phyloP scores from a whole-genome alignment of 805 yeast genomes.

The Candida morakotiae region DNA sequence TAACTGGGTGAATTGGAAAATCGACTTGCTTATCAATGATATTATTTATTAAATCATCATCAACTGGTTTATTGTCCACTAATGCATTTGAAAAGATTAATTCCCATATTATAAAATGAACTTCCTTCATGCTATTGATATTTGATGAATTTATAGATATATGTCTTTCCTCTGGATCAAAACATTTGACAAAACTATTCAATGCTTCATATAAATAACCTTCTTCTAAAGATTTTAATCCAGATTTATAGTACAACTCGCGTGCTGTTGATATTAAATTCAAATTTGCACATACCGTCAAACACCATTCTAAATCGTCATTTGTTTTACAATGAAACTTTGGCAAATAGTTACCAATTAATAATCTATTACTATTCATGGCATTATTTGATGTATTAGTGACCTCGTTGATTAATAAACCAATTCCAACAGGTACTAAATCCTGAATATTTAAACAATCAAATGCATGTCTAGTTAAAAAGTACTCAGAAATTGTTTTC shows the following conservation, averaged over 20 bases:
- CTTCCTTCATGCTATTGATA: conserved; percentile 37
- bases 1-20: conserved; percentile 46
- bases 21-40: conserved; percentile 37
- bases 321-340: conserved; percentile 57
- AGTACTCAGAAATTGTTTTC: conserved; percentile 49
- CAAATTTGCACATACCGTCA: conserved; percentile 67
- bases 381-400: conserved; percentile 42
- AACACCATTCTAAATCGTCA: conserved; percentile 78
- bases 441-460: conserved; percentile 49
- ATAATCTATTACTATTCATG: conserved; percentile 23
- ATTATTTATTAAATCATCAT: conserved; percentile 54
- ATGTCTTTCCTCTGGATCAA: conserved; percentile 29
- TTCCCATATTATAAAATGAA: conserved; percentile 53
- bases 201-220: conserved; percentile 62
- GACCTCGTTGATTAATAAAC: conserved; percentile 44
- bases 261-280: conserved; percentile 56
- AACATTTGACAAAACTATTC: conserved; percentile 60
- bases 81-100: conserved; percentile 58
- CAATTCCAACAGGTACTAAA: conserved; percentile 67
- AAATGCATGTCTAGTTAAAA: conserved; percentile 52
- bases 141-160: conserved; percentile 9
- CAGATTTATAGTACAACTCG: conserved; percentile 48
- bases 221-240: conserved; percentile 45
- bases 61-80: conserved; percentile 46
- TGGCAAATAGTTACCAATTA: conserved; percentile 57